Evolutionary conservation across 805 yeast species (phyloP), one percentile per base, ranked within the genome.

Genomic region (Kockiozyma suomiensis): DNA sequence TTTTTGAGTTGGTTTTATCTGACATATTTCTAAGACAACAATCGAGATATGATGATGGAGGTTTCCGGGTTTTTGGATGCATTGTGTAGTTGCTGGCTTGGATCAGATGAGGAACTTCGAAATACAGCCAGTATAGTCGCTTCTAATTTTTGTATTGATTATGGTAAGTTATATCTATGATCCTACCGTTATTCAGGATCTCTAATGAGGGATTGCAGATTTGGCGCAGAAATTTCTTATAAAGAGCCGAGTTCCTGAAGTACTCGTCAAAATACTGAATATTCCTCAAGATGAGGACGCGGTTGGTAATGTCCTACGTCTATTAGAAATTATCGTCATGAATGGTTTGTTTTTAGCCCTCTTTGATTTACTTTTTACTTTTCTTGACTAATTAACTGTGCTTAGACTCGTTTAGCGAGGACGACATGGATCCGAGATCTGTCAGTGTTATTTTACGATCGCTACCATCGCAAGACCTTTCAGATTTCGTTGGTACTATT

Each of bases 131-230:
- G 33, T 4, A 53, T 58, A 15, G 58, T 53, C 8, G 51, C 52
- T 1, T 58, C 32, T 26, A 58, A 58, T 41, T 58, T 58, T 45
- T 48, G 54, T 38, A 38, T 46, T n/a, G 61, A 51, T 23, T 51
- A 35, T 37, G 41, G 59, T 55, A 41, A 12, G 53, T 26, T 19
- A n/a, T n/a, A n/a, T n/a, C n/a, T 15, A n/a, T 19, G 6, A 2
- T 35, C 10, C 17, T n/a, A 12, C 3, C n/a, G 10, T 19, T 12
- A 33, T 7, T 13, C 7, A 7, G 6, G 21, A 6, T 12, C 26
- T 28, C 3, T n/a, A 26, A 23, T 25, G n/a, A 8, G 10, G 13
- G 8, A 12, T n/a, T 3, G 13, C 26, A 57, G 61, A 45, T 38
- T 21, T 49, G 8, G 52, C 56, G 10, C 51, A 57, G 17, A 37